These are phyloP conservation scores for Skeletonema marinoi DNA, from an alignment of 108 stramenopile species.

Conservation along the genomic window DNA sequence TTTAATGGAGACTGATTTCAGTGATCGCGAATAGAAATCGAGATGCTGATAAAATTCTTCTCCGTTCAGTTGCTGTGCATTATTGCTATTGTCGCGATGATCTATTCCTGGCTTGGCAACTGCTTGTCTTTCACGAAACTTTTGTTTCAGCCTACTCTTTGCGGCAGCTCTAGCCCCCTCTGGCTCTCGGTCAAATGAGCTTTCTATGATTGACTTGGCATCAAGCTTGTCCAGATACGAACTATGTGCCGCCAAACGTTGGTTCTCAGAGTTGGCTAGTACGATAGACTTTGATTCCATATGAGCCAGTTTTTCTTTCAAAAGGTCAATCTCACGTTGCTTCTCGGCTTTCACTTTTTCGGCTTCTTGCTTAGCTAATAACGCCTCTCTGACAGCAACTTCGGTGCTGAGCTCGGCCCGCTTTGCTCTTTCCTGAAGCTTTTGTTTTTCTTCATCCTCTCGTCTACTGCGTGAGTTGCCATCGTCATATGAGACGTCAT, in stretches of 20 bases:
- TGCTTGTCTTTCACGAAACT: conserved; percentile 61
- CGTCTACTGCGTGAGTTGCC: conserved; percentile 11
- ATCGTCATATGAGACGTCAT: conserved; percentile 27
- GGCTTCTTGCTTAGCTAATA: conserved; percentile 63
- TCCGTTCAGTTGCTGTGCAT: conserved; percentile 33
- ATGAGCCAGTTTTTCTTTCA: conserved; percentile 52
- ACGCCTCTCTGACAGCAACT: conserved; percentile 75
- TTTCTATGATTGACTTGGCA: conserved; percentile 46
- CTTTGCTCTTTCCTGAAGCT: conserved; percentile 61
- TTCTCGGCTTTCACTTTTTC: conserved; percentile 55
- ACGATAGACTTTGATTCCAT: conserved; percentile 46
- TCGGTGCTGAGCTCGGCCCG: conserved; percentile 79
- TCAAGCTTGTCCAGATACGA: conserved; percentile 45
- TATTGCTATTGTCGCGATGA: not conserved
- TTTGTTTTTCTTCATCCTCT: conserved; percentile 48
- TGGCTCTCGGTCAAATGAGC: conserved; percentile 38
- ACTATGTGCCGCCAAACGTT: conserved; percentile 21
- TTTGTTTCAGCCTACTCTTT: conserved; percentile 57
- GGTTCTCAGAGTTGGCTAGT: conserved; percentile 35
- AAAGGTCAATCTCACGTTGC: conserved; percentile 66
- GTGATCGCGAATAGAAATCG: conserved; percentile 74
- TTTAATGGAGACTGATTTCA: conserved; percentile 55
- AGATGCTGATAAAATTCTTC: conserved; percentile 79
- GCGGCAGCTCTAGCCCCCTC: conserved; percentile 24
- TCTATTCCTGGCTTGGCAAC: conserved; percentile 9